Evolutionary conservation across 2,329 filamentous ascomycete genomes (phyloP).

Genomic region (Fusarium globosum): DNA sequence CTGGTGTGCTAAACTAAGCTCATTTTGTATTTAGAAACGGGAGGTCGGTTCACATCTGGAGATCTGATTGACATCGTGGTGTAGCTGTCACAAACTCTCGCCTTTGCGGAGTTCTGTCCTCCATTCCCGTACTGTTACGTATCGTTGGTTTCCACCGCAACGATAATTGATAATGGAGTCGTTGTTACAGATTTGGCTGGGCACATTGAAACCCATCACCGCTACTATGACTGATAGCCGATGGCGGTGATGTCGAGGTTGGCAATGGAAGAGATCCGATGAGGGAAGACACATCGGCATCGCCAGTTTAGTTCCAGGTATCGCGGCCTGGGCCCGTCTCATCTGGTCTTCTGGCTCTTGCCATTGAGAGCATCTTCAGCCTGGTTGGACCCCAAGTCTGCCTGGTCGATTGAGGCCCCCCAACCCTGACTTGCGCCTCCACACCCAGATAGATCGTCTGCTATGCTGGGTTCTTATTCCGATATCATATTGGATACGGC

Average conservation of each 20-base stretch:
- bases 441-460: conserved; percentile 40
- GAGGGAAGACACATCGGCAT: conserved; percentile 11
- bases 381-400: conserved; percentile 34
- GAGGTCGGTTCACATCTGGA: conserved; percentile 35
- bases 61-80: conserved; percentile 31
- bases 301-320: background rate
- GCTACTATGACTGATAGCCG: conserved; percentile 34
- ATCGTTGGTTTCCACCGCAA: conserved; percentile 36
- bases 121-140: conserved; percentile 37
- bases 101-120: conserved; percentile 21
- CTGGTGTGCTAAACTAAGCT: conserved; percentile 29
- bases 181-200: conserved; percentile 38
- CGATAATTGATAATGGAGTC: conserved; percentile 33
- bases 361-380: conserved; percentile 20
- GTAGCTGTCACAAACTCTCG: conserved; percentile 29
- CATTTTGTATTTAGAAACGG: conserved; percentile 26
- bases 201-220: conserved; percentile 30
- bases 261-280: conserved; percentile 19
- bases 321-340: conserved; percentile 14
- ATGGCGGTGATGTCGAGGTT: conserved; percentile 20
- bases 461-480: conserved; percentile 27
- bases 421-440: conserved; percentile 46
- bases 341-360: background rate
- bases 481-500: conserved; percentile 27
- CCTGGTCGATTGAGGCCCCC: conserved; percentile 43